Evolutionary conservation across 768 basidiomycete species (phyloP), one percentile per base, ranked within the genome.

Genomic region (Podaxis pistillaris): DNA sequence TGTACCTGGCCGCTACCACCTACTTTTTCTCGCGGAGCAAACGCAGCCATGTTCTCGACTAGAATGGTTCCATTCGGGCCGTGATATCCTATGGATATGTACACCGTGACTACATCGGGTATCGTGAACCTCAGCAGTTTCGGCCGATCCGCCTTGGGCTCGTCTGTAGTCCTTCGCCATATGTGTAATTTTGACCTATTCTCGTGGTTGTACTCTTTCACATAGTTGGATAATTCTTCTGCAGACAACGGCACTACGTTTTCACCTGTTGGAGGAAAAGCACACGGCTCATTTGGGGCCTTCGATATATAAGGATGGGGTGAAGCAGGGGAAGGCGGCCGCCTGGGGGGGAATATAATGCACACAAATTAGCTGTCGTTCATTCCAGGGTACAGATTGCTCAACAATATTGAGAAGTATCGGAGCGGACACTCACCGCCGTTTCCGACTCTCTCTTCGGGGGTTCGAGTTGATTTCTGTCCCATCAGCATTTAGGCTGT

Each of bases 1-100:
- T 54, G 50, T 54, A 57, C 38, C 26, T 50, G 49, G 37, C 46
- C 5, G 17, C 41, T 47, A 57, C 60, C 46, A 37, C 79, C 56
- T 65, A 88, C 90, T 76, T 77, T 81, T 76, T 93, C 91, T 67
- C 90, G 78, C 24, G 91, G 86, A 5, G 88, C 90, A 71, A 91
- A 90, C 9, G 81, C 83, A n/a, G 85, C 80, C 49, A 89, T 79
- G 59, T 80, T 88, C 68, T 90, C 89, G 33, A 87, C 81, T 12
- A 82, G 65, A 41, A 86, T 74, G 4, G 67, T 63, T n/a, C 71
- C 66, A 40, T 75, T 75, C 38, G 70, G 62, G 30, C 65, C 67
- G 2, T 68, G 72, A 57, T 79, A 75, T 36, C 75, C 78, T 38
- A 86, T 72, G 5, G 82, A 83, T 49, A 91, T 68, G 75, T 86